phyloP scores from a whole-genome alignment of 2,329 filamentous ascomycete genomes.

The Fusarium neocosmosporiellum region DNA sequence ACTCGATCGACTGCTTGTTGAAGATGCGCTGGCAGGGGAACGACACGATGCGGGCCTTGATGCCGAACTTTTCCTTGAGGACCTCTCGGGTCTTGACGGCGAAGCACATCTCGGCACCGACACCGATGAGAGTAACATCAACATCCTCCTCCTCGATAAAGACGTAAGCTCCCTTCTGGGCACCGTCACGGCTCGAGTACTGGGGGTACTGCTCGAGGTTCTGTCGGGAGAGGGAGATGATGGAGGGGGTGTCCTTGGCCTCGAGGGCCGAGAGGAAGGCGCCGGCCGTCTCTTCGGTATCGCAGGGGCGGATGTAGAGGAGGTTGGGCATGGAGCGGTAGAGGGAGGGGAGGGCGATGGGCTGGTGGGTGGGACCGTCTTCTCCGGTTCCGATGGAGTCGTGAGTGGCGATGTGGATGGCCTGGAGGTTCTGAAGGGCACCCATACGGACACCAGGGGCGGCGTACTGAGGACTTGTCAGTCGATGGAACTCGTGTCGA shows the following conservation, averaged over 20 bases:
- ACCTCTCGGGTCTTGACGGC: constrained; percentile 47
- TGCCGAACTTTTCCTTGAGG: constrained; percentile 53
- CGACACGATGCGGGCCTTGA: constrained; percentile 55
- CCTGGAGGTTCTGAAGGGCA: constrained; percentile 64
- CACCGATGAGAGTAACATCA: constrained; percentile 57
- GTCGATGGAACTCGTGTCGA: background rate
- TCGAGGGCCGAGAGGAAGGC: constrained; percentile 63
- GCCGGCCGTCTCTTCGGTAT: constrained; percentile 67
- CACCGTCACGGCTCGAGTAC: constrained; percentile 53
- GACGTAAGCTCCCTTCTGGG: constrained; percentile 59
- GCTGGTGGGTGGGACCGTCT: constrained; percentile 72
- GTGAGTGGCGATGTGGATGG: constrained; percentile 71
- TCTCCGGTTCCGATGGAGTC: constrained; percentile 70
- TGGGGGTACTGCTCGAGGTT: constrained; percentile 53
- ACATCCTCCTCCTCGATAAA: constrained; percentile 56
- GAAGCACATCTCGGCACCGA: constrained; percentile 51
- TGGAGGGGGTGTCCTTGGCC: constrained; percentile 53
- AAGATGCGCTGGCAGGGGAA: constrained; percentile 60
- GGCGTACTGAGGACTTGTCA: constrained; percentile 51
- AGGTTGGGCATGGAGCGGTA: constrained; percentile 73
- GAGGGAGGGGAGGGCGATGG: constrained; percentile 65
- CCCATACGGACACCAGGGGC: constrained; percentile 71
- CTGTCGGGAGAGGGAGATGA: constrained; percentile 62
- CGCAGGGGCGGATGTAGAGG: constrained; percentile 68
- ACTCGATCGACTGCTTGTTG: constrained; percentile 55